Percentiles rank a stretch among this genome's conserved stretches.
Conservation (phyloP, 1,284 basidiomycete genomes). For the Tilletia caries region DNA sequence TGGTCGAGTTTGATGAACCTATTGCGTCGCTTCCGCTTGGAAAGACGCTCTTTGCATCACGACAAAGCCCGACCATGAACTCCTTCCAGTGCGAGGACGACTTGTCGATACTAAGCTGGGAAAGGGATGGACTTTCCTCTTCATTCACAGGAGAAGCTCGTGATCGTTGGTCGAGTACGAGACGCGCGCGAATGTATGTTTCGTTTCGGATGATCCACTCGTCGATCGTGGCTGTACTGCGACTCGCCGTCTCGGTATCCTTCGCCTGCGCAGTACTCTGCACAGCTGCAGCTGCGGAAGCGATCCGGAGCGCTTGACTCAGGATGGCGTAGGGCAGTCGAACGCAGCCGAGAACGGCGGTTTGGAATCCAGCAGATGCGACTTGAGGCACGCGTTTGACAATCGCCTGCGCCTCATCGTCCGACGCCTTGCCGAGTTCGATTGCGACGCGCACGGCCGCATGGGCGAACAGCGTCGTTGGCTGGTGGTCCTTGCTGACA, state of each 20-base stretch:
- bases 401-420: conserved; percentile 1
- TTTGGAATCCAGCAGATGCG: not conserved
- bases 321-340: conserved; percentile 8
- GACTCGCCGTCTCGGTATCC: not conserved
- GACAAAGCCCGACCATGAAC: conserved; percentile 14
- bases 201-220: conserved; percentile 9
- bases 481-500: not conserved
- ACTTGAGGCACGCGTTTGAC: not conserved
- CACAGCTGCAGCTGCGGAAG: not conserved
- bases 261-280: not conserved
- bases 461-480: conserved; percentile 8
- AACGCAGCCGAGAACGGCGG: not conserved
- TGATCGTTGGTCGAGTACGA: not conserved
- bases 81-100: conserved; percentile 10
- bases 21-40: not conserved
- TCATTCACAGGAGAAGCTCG: not conserved
- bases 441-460: conserved; percentile 10
- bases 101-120: not conserved
- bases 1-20: not conserved
- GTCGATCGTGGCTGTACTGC: not conserved
- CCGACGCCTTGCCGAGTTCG: not conserved
- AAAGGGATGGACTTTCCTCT: too few species aligned
- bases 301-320: not conserved
- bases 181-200: not conserved
- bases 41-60: conserved; percentile 12